Percentiles rank a stretch among this genome's conserved stretches.
phyloP scores from a whole-genome alignment of 306 rosid species.

The Citrullus colocynthis region DNA sequence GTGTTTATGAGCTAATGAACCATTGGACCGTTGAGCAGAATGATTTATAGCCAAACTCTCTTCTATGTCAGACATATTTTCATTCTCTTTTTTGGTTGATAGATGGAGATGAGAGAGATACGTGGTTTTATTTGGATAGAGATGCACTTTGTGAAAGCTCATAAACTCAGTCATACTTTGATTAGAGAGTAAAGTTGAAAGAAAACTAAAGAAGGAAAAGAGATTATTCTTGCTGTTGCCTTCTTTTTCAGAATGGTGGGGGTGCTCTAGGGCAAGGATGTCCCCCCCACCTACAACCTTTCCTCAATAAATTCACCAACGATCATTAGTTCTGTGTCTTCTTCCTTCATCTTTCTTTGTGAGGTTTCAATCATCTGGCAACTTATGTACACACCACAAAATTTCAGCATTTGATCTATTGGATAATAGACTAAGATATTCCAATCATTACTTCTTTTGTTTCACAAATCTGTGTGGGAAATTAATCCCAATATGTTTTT shows the following conservation, averaged over 20 bases:
- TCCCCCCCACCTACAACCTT: neutral
- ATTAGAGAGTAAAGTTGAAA: neutral
- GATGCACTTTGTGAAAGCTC: neutral
- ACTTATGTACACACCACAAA: neutral
- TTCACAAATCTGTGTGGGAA: neutral
- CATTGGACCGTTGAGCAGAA: neutral
- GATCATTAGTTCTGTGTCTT: constrained; percentile 1
- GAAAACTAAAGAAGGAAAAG: neutral
- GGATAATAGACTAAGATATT: neutral
- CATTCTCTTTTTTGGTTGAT: neutral
- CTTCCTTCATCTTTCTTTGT: neutral
- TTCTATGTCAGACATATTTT: neutral
- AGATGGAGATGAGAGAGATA: neutral
- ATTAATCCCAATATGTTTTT: neutral
- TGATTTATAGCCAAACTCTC: neutral
- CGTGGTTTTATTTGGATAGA: neutral
- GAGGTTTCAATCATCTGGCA: neutral
- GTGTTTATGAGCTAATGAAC: neutral
- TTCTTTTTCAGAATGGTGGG: constrained; percentile 4
- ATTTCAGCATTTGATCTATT: neutral
- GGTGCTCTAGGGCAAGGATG: constrained; percentile 2
- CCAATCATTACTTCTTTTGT: neutral
- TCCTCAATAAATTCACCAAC: constrained; percentile 1
- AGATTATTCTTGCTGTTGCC: constrained; percentile 5
- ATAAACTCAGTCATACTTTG: neutral